Percentiles rank a stretch among this genome's conserved stretches.
These are phyloP conservation scores for Oxytropis ochrocephala DNA, from an alignment of 306 rosid species.

Conservation along the genomic window DNA sequence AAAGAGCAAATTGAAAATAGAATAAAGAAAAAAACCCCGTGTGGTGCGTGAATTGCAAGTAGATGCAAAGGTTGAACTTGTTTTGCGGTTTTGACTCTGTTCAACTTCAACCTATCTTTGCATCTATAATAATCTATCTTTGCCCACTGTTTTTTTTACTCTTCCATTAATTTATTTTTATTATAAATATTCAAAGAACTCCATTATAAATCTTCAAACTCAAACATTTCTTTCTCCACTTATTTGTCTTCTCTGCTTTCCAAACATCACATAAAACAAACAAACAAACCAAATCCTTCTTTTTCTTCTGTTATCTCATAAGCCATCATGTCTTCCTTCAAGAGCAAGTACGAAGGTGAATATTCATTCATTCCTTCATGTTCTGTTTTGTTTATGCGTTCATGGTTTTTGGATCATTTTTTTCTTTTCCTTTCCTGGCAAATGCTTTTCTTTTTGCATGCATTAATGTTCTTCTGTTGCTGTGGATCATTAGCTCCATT, in stretches of 20 bases:
- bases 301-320: neutral
- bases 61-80: conserved; percentile 21
- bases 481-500: neutral
- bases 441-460: neutral
- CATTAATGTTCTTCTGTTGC: neutral
- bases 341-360: conserved; percentile 67
- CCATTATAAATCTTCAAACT: neutral
- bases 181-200: neutral
- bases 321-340: conserved; percentile 50
- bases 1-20: neutral
- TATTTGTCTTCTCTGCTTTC: conserved; percentile 1
- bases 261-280: neutral
- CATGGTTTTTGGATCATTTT: neutral
- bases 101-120: conserved; percentile 1
- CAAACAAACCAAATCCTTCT: neutral
- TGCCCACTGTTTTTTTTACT: conserved; percentile 20
- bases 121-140: neutral
- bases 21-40: neutral
- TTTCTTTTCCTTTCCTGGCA: neutral
- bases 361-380: neutral
- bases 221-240: neutral
- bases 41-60: neutral
- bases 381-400: neutral
- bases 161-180: neutral
- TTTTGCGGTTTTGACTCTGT: conserved; percentile 15